Evolutionary conservation across 2,329 filamentous ascomycete species (phyloP), one percentile per base, ranked within the genome.

Genomic region (Tothia fuscella): DNA sequence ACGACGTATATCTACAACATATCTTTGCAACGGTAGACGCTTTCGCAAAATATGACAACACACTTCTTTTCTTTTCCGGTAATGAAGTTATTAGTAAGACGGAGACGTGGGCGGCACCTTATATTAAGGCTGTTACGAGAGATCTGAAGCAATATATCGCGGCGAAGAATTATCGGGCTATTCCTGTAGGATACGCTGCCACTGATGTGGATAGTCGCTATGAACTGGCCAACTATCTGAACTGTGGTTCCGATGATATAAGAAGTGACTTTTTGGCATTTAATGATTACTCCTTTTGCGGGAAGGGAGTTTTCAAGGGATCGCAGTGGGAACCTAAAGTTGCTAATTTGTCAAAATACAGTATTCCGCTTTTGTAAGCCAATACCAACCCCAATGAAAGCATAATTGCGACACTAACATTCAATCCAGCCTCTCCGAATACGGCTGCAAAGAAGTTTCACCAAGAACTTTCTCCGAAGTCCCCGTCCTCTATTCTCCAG

Each of bases 271-370:
- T 89, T 67, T 89, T 87, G 55, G 82, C 80, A 46, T 86, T 88
- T 66, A 89, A 91, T 65, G 84, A 89, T 64, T 89, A 89, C 66
- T 87, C 82, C 3, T 89, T 80, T 80, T 89, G 84, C 62, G 79
- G 75, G 53, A 71, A 80, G 48, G 79, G 77, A 35, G 69, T 75
- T 51, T 88, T 82, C 66, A 59, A 62, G 35, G 67, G 63, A 35
- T 80, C 87, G 28, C 85, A 84, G 51, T 95, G 87, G 86, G 74
- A 86, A 60, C 63, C 80, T 57, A 93, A 94, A 74, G 87, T 93
- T 47, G 72, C 82, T 70, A 85, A 82, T 66, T 93, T 89, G 64
- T 78, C 75, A 49, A 76, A 82, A 59, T 94, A 93, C 60, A 85
- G 84, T 53, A 68, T 94, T 41, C 85, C 87, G 45, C 81, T 94